Percentiles rank a stretch among this genome's conserved stretches.
Conservation (phyloP, 345 rosid species). For the Arabidopsis arenosa region DNA sequence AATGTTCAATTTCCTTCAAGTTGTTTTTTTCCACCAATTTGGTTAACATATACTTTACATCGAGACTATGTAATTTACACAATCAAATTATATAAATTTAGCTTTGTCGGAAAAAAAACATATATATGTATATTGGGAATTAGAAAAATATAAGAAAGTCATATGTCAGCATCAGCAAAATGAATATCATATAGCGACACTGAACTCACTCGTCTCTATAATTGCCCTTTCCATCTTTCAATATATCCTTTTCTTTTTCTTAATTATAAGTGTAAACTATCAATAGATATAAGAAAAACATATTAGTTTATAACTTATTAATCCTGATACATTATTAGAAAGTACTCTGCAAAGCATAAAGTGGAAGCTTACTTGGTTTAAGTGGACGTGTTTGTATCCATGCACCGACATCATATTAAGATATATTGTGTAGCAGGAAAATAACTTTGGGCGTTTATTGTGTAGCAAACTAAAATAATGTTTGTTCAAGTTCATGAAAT, state of each 20-base stretch:
- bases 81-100: no score
- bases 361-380: neutral
- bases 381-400: neutral
- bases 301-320: neutral
- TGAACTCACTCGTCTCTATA: neutral
- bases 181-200: neutral
- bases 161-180: neutral
- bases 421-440: neutral
- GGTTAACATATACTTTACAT: no score
- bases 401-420: neutral
- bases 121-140: no score
- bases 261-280: neutral
- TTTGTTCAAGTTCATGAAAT: neutral
- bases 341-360: neutral
- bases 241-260: neutral
- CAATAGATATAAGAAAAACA: neutral
- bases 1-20: no score
- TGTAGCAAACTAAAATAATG: neutral
- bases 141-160: neutral
- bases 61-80: no score
- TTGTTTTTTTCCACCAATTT: no score
- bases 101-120: no score
- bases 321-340: neutral
- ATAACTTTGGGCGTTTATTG: neutral
- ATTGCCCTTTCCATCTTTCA: neutral